phyloP scores from a whole-genome alignment of 2,329 filamentous ascomycete species.

The Orbilia brochopaga region DNA sequence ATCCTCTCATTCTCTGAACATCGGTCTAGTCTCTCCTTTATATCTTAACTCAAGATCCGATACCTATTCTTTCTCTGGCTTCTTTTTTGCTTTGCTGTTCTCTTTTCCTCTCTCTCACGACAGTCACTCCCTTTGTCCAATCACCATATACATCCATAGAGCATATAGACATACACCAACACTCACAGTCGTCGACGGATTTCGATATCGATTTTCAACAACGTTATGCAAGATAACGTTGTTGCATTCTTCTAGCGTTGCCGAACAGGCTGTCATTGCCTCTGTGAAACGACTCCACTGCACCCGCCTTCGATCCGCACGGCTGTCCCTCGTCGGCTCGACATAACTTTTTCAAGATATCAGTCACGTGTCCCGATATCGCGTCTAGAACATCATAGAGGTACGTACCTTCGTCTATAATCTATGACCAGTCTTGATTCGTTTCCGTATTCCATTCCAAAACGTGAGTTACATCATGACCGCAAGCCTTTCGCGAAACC shows the following conservation, averaged over 20 bases:
- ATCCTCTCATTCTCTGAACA: constrained; percentile 48
- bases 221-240: not conserved
- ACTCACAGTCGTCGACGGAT: not conserved
- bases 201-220: constrained; percentile 16
- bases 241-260: not conserved
- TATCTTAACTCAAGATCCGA: constrained; percentile 41
- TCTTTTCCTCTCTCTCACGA: constrained; percentile 36
- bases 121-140: constrained; percentile 45
- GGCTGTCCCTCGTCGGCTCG: constrained; percentile 30
- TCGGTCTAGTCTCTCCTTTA: constrained; percentile 52
- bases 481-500: constrained; percentile 18
- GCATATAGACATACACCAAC: too few relatives aligned
- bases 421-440: not conserved
- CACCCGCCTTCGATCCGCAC: constrained; percentile 36
- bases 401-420: constrained; percentile 34
- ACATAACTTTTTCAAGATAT: constrained; percentile 40
- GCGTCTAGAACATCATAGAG: constrained; percentile 12
- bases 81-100: constrained; percentile 2
- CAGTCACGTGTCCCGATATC: constrained; percentile 44
- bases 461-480: constrained; percentile 31
- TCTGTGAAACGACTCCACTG: constrained; percentile 46
- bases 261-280: not conserved
- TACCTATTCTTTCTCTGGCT: constrained; percentile 34
- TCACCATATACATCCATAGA: constrained; percentile 13
- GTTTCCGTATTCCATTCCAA: constrained; percentile 32